phyloP scores from a whole-genome alignment of 345 rosid genomes.

The Corymbia maculata region DNA sequence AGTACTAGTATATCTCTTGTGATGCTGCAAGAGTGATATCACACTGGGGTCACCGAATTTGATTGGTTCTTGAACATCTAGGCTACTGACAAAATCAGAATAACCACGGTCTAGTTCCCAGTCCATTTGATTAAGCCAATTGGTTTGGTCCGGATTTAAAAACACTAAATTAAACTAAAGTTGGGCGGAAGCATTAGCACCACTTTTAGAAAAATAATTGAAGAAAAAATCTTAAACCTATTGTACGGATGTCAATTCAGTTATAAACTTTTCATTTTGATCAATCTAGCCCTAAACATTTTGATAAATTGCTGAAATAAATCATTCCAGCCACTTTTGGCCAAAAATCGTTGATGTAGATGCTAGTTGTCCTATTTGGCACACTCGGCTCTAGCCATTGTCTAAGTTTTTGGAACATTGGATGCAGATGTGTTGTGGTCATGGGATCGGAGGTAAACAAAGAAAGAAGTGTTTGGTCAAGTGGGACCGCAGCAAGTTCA shows the following conservation, averaged over 20 bases:
- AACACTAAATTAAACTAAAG: neutral
- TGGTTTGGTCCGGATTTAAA: neutral
- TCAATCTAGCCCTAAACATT: too few species aligned
- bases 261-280: neutral
- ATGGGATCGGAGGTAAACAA: constrained; percentile 54
- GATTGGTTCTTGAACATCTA: neutral
- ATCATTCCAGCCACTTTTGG: too few species aligned
- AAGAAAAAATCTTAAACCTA: too few species aligned
- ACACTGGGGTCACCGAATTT: neutral
- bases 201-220: too few species aligned
- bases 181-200: neutral
- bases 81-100: neutral
- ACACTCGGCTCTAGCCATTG: rapidly evolving
- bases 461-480: constrained; percentile 77
- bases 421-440: constrained; percentile 73
- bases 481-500: constrained; percentile 52
- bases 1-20: rapidly evolving
- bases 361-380: rapidly evolving
- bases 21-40: neutral
- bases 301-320: too few species aligned
- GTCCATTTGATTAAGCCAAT: neutral
- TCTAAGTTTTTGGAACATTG: too few species aligned
- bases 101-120: too few species aligned
- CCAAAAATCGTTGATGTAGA: rapidly evolving
- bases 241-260: too few species aligned